Conservation (phyloP, 2,329 filamentous ascomycete genomes). For the Calonectria pteridis region DNA sequence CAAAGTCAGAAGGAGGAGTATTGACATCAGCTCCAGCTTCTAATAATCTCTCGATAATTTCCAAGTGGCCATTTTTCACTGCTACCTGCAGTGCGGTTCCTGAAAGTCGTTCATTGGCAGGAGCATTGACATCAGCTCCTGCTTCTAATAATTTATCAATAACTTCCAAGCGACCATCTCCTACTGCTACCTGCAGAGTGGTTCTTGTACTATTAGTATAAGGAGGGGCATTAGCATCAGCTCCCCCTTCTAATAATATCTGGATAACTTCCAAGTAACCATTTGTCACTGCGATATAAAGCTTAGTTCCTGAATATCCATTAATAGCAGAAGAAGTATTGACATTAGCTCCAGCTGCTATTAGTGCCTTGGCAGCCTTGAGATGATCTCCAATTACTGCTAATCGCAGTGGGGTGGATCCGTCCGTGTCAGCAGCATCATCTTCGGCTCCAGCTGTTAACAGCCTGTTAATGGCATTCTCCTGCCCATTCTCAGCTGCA, state of each 20-base stretch:
- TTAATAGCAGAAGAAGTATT: background rate
- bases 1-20: background rate
- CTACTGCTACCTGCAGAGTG: background rate
- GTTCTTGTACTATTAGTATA: background rate
- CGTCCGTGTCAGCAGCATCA: background rate
- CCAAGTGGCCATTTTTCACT: background rate
- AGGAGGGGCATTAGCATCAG: slow-evolving; percentile 1
- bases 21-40: background rate
- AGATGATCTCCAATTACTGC: background rate
- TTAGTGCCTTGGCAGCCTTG: background rate
- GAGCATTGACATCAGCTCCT: background rate
- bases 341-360: slow-evolving; percentile 2
- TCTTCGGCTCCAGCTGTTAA: background rate
- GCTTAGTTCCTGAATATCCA: too few relatives aligned
- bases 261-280: background rate
- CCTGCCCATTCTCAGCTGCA: background rate
- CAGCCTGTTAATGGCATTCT: background rate
- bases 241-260: background rate
- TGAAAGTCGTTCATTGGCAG: background rate
- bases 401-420: background rate
- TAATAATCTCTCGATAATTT: slow-evolving; percentile 5
- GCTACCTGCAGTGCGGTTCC: background rate
- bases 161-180: background rate
- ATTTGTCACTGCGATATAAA: background rate
- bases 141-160: background rate